Conservation (phyloP, 2,329 filamentous ascomycete genomes). For the Intubia oerlemansii region DNA sequence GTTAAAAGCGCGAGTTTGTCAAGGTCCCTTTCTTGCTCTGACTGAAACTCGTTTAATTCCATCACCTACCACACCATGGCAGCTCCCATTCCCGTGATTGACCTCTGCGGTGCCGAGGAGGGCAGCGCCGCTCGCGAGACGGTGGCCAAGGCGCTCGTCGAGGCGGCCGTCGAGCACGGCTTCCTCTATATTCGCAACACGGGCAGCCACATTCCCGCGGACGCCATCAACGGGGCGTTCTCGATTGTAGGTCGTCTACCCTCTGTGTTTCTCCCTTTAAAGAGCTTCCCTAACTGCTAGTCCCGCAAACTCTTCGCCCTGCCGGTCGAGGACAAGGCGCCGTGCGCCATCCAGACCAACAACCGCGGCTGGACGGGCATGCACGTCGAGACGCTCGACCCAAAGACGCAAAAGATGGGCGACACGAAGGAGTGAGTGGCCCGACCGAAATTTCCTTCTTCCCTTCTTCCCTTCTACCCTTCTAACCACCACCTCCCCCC, state of each 20-base stretch:
- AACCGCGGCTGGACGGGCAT: conserved; percentile 82
- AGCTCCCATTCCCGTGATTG: conserved; percentile 56
- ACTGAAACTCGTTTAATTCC: too few relatives aligned
- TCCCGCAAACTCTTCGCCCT: conserved; percentile 53
- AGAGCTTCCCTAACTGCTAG: conserved; percentile 20
- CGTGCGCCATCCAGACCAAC: conserved; percentile 54
- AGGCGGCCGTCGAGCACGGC: conserved; percentile 63
- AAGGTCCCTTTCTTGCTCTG: too few relatives aligned
- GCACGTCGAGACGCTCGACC: conserved; percentile 76
- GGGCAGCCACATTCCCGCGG: conserved; percentile 42
- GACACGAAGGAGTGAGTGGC: conserved; percentile 95
- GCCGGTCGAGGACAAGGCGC: conserved; percentile 48
- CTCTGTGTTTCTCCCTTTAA: conserved; percentile 1
- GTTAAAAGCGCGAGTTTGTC: too few relatives aligned
- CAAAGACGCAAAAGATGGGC: conserved; percentile 56
- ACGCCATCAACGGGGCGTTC: conserved; percentile 51
- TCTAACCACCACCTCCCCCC: too few relatives aligned
- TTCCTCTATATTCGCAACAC: conserved; percentile 77
- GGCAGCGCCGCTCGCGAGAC: conserved; percentile 10
- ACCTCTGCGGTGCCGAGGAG: conserved; percentile 43
- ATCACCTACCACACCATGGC: conserved; percentile 11
- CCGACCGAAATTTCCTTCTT: too few relatives aligned
- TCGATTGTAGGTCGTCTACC: conserved; percentile 33
- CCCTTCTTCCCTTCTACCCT: too few relatives aligned
- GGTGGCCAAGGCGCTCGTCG: conserved; percentile 48